phyloP scores from a whole-genome alignment of 257 asterid species.

The Catharanthus roseus region DNA sequence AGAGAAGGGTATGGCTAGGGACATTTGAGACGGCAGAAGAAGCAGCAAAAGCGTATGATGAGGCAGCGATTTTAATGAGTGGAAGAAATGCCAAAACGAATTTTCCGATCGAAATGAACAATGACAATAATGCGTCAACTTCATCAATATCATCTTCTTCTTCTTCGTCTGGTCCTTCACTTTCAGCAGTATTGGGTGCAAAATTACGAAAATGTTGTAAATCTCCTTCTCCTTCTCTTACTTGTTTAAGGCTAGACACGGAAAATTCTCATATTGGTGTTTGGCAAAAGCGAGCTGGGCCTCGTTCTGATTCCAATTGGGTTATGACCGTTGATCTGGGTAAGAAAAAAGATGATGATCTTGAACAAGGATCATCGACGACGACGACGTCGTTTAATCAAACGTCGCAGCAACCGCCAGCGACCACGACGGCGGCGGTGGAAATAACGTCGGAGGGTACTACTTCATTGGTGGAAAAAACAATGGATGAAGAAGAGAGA shows the following conservation, averaged over 20 bases:
- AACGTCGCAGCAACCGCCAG: too few relatives aligned
- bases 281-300: slow-evolving; percentile 57
- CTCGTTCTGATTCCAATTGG: slow-evolving; percentile 40
- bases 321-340: slow-evolving; percentile 53
- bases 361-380: background rate
- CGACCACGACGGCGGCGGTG: too few relatives aligned
- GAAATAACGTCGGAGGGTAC: background rate
- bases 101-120: slow-evolving; percentile 31
- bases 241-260: slow-evolving; percentile 53
- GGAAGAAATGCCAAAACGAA: slow-evolving; percentile 61
- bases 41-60: slow-evolving; percentile 55
- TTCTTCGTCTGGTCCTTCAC: slow-evolving; percentile 4
- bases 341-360: slow-evolving; percentile 13
- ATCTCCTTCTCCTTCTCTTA: slow-evolving; percentile 45
- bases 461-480: background rate
- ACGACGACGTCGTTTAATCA: too few relatives aligned
- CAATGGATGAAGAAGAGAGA: slow-evolving; percentile 39
- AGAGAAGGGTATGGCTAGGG: slow-evolving; percentile 60
- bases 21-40: slow-evolving; percentile 58
- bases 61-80: slow-evolving; percentile 51
- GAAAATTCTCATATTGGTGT: slow-evolving; percentile 56
- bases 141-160: slow-evolving; percentile 23
- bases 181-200: slow-evolving; percentile 35
- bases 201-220: slow-evolving; percentile 42
- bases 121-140: background rate